Conservation (phyloP, 78 protist species). For the Creolimax fragrantissima region DNA sequence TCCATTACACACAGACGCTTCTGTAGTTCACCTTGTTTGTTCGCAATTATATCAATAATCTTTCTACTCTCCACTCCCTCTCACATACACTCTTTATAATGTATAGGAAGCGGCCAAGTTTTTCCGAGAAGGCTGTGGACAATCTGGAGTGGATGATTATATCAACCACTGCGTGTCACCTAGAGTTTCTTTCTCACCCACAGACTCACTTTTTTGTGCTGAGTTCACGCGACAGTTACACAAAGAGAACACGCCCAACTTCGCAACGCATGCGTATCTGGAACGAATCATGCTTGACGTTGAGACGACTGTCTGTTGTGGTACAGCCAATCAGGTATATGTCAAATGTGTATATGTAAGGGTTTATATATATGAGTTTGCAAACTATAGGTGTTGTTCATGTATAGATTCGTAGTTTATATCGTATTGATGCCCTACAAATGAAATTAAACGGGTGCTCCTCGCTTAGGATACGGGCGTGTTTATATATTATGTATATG, state of each 20-base stretch:
- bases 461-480: too few relatives aligned
- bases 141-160: background rate
- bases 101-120: background rate
- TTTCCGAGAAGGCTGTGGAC: background rate
- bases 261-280: background rate
- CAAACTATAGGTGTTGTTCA: too few relatives aligned
- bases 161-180: background rate
- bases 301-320: background rate
- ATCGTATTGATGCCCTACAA: too few relatives aligned
- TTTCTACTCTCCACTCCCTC: too few relatives aligned
- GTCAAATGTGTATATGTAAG: background rate
- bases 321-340: background rate
- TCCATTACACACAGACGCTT: too few relatives aligned
- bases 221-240: background rate
- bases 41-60: too few relatives aligned
- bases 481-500: too few relatives aligned
- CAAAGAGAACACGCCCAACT: background rate
- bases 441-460: too few relatives aligned
- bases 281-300: background rate
- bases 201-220: background rate
- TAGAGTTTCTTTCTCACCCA: background rate
- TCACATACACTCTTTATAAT: too few relatives aligned
- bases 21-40: too few relatives aligned
- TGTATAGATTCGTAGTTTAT: too few relatives aligned
- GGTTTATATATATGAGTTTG: too few relatives aligned